Base-by-base conservation (phyloP, 768 basidiomycete genomes). In the Tephrocybe sp. region DNA sequence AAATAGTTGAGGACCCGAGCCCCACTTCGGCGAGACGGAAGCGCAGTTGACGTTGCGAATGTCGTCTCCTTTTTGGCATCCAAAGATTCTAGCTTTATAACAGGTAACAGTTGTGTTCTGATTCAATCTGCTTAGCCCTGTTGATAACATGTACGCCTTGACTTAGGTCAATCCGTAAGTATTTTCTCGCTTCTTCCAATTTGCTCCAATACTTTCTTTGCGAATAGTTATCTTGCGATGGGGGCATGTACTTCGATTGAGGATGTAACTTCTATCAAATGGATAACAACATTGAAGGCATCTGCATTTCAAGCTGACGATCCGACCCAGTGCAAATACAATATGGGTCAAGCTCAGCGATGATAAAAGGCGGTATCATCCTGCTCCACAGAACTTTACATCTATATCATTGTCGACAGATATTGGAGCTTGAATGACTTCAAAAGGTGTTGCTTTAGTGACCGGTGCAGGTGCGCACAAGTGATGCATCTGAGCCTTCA, bases 41-140 rank as follows among this genome's bases (percentile, higher is more conserved):
- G 42, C 2, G 49, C 57, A 16, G 52, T 64, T 3, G 72, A 70
- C 24, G 29, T 72, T 13, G 69, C 69, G 1, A 58, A 47, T 9
- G 60, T 73, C 0, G 72, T 73, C 5, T 59, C 65, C 10, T 73
- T 62, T 49, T 52, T 73, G 19, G 67, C 53, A 0, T 66, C 64
- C 1, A 58, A 63, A 2, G 63, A 66, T 13, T 61, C 71, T 11
- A 56, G 56, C 47, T 64, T 59, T 23, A 39, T 72, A 46, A 70
- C 68, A 29, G 71, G 70, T 42, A 30, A 30, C 53, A 23, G 3
- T 47, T 4, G 29, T 23, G 31, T 3, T 39, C 3, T 29, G 15
- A 1, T 2, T 12, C 3, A n/a, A n/a, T n/a, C n/a, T n/a, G n/a
- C n/a, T n/a, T n/a, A n/a, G n/a, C n/a, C n/a, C n/a, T n/a, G n/a